These are phyloP conservation scores for Rosa lucieae DNA, from an alignment of 306 rosid species.

Conservation along the genomic window DNA sequence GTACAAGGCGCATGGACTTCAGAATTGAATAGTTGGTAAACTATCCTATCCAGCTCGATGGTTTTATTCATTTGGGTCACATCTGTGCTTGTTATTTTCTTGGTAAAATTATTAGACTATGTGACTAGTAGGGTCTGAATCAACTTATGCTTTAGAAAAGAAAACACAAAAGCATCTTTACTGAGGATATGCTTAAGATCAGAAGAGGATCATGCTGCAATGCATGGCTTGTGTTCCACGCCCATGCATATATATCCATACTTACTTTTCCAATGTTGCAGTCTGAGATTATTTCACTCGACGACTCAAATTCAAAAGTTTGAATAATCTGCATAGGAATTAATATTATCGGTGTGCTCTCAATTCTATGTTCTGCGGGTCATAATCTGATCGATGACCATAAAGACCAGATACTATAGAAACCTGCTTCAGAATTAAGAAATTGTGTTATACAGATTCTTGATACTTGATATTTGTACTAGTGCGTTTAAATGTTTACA, in stretches of 20 bases:
- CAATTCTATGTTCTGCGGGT: not conserved
- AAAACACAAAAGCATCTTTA: not conserved
- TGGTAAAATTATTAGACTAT: not conserved
- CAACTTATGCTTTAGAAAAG: not conserved
- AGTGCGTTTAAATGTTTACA: not conserved
- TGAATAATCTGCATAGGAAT: not conserved
- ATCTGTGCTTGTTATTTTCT: not conserved
- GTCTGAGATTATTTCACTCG: not conserved
- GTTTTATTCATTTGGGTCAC: not conserved
- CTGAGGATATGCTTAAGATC: not conserved
- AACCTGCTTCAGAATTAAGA: not conserved
- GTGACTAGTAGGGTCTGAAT: not conserved
- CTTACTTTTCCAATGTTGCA: not conserved
- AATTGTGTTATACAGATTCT: not conserved
- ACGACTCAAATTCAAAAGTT: not conserved
- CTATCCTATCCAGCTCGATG: not conserved
- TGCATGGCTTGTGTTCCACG: slow-evolving; percentile 7
- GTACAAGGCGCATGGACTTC: not conserved
- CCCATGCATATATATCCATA: not conserved
- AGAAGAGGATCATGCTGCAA: not conserved
- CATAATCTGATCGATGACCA: not conserved
- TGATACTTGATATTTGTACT: slow-evolving; percentile 7
- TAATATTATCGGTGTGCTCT: not conserved
- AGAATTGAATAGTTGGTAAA: not conserved
- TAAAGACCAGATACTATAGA: not conserved